Evolutionary conservation across 352 stramenopile genomes (phyloP), one percentile per base, ranked within the genome.

Genomic region (Phytophthora quininea): DNA sequence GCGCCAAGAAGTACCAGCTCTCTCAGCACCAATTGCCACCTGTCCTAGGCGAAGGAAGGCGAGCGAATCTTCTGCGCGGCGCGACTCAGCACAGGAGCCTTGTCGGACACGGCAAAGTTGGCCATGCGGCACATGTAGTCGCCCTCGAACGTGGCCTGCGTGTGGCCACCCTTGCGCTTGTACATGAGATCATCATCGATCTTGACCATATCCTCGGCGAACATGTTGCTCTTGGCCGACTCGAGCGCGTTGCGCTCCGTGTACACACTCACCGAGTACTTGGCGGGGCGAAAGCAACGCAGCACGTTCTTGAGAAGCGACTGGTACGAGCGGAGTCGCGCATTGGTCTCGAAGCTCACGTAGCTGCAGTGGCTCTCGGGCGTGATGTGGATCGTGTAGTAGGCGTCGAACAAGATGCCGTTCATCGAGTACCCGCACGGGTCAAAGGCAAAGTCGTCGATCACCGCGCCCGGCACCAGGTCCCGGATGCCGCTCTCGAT

Each of bases 351-450:
- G 73, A 99, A 99, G 74, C 88, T 98, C 47, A 97, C 97, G 79
- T 98, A 99, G 78, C 84, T 97, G 73, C 95, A 99, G 57, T 98
- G 86, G 60, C 84, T 90, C 80, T 99, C 97, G 9, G 98, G 98
- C 53, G 98, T 99, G 71, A 96, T 93, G 82, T 99, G 98, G 71
- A 99, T 99, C 48, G 98, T 99, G 66, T 97, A 99, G 86, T 99
- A 99, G 7, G 95, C 97, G 57, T 97, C 92, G 62, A 98, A 98
- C 12, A 98, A 76, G 66, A 99, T 98, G 62, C 96, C 97, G 88
- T 99, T 99, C 97, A 99, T 99, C 47, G 90, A 97, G 82, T 97
- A 97, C 24, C 98, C 98, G 80, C 98, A 99, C 24, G 98, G 98
- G 62, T 99, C 96, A 83, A 99, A 99, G 27, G 98, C 93, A 61